Evolutionary conservation across 768 basidiomycete species (phyloP).

Genomic region (Boletellus ananas): DNA sequence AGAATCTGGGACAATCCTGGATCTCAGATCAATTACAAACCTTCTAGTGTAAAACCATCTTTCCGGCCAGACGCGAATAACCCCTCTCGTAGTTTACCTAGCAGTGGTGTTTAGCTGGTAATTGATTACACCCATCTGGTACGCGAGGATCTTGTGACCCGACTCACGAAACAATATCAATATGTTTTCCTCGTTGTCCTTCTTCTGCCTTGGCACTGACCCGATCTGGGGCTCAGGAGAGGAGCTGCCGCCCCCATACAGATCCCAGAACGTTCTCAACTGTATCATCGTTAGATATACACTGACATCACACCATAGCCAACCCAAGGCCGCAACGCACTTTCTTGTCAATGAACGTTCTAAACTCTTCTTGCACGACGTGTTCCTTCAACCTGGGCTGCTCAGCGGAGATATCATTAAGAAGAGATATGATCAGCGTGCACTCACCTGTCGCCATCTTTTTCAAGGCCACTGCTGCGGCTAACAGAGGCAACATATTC

Average conservation of each 20-base stretch:
- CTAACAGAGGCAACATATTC: constrained; percentile 70
- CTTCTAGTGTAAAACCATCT: constrained; percentile 66
- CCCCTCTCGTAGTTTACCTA: constrained; percentile 78
- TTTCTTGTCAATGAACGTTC: constrained; percentile 61
- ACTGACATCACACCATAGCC: not conserved
- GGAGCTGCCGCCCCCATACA: constrained; percentile 28
- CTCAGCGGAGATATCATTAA: constrained; percentile 21
- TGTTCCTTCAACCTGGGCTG: constrained; percentile 54
- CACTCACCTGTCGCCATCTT: constrained; percentile 71
- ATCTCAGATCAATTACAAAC: constrained; percentile 33
- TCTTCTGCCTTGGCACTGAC: constrained; percentile 31
- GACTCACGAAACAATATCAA: constrained; percentile 69
- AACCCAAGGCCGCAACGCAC: constrained; percentile 32
- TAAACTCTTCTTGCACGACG: constrained; percentile 63
- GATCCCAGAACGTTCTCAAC: constrained; percentile 48
- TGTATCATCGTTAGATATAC: constrained; percentile 22
- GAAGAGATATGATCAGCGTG: not conserved
- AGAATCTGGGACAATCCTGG: not conserved
- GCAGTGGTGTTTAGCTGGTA: not conserved
- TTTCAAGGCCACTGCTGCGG: constrained; percentile 70
- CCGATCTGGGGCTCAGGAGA: constrained; percentile 8
- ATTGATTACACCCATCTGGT: not conserved
- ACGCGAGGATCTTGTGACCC: not conserved
- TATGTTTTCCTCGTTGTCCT: constrained; percentile 62
- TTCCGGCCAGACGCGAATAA: constrained; percentile 55